Evolutionary conservation across 1,139 yeast species (phyloP).

Genomic region (Geotrichum candidum): DNA sequence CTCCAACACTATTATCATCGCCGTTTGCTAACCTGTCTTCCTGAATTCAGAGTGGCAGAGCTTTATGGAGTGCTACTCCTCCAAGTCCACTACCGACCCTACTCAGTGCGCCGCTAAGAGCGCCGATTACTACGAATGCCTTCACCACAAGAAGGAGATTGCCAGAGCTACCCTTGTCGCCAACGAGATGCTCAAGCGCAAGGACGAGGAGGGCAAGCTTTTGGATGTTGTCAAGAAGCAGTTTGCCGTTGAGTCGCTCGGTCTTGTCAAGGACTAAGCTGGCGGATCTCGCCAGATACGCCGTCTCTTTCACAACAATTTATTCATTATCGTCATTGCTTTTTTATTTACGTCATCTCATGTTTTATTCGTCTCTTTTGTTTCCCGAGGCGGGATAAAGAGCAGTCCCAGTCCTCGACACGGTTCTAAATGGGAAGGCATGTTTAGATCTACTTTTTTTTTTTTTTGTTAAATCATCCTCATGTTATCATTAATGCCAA

Average conservation of each 20-base stretch:
- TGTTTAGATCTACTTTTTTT: slow-evolving; percentile 3
- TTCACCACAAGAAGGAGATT: slow-evolving; percentile 43
- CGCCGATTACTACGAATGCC: slow-evolving; percentile 46
- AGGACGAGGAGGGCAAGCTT: slow-evolving; percentile 23
- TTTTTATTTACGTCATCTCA: neutral
- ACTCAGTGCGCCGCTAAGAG: slow-evolving; percentile 39
- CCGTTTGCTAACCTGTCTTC: neutral
- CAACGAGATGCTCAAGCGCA: slow-evolving; percentile 28
- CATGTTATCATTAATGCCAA: slow-evolving; percentile 1
- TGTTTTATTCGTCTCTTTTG: neutral
- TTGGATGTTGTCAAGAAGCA: slow-evolving; percentile 22
- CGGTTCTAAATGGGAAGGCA: neutral
- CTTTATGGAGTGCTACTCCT: slow-evolving; percentile 43
- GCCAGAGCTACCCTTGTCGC: slow-evolving; percentile 20
- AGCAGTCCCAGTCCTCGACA: neutral
- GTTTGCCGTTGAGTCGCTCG: slow-evolving; percentile 29
- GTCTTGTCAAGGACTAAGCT: slow-evolving; percentile 26
- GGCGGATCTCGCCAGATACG: neutral
- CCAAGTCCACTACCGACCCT: slow-evolving; percentile 36
- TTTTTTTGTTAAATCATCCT: neutral
- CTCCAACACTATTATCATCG: neutral
- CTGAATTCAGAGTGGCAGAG: slow-evolving; percentile 38
- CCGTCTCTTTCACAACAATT: neutral
- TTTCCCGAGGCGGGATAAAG: neutral
- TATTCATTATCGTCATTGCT: neutral